Evolutionary conservation across 805 yeast genomes (phyloP).

Genomic region (Lipomyces yamanashiensis): DNA sequence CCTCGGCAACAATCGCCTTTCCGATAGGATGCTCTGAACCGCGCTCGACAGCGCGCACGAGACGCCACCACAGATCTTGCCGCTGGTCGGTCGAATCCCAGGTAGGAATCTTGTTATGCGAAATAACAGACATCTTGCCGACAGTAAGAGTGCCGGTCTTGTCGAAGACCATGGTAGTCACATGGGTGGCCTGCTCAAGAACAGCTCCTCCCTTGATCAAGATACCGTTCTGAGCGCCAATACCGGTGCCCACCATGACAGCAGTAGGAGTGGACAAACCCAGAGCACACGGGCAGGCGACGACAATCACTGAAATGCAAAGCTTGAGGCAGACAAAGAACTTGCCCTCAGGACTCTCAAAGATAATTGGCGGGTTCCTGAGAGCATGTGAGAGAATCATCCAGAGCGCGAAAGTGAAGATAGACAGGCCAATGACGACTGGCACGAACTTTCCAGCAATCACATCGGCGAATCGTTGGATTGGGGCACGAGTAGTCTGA

Average conservation of each 20-base stretch:
- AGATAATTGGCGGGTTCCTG: conserved; percentile 54
- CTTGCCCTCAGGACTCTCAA: conserved; percentile 54
- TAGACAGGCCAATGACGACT: conserved; percentile 62
- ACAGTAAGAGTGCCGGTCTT: conserved; percentile 95
- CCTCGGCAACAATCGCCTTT: conserved; percentile 59
- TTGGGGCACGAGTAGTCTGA: conserved; percentile 85
- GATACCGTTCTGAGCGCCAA: conserved; percentile 88
- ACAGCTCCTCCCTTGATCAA: conserved; percentile 92
- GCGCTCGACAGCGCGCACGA: conserved; percentile 63
- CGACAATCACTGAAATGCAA: conserved; percentile 90
- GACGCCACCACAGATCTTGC: conserved; percentile 54
- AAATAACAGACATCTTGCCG: conserved; percentile 68
- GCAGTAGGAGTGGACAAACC: conserved; percentile 99
- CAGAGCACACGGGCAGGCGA: conserved; percentile 98
- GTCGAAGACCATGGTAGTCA: conserved; percentile 78
- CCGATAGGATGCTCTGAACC: conserved; percentile 90
- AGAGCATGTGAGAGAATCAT: conserved; percentile 48
- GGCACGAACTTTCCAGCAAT: conserved; percentile 89
- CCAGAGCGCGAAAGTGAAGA: conserved; percentile 72
- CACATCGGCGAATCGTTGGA: conserved; percentile 84
- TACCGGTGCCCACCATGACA: conserved; percentile 98
- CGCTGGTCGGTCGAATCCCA: conserved; percentile 26
- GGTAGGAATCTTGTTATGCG: conserved; percentile 11
- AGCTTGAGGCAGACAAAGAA: conserved; percentile 73
- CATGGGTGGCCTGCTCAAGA: conserved; percentile 69